phyloP scores from a whole-genome alignment of 2,329 filamentous ascomycete genomes.

The Cadophora gregata region DNA sequence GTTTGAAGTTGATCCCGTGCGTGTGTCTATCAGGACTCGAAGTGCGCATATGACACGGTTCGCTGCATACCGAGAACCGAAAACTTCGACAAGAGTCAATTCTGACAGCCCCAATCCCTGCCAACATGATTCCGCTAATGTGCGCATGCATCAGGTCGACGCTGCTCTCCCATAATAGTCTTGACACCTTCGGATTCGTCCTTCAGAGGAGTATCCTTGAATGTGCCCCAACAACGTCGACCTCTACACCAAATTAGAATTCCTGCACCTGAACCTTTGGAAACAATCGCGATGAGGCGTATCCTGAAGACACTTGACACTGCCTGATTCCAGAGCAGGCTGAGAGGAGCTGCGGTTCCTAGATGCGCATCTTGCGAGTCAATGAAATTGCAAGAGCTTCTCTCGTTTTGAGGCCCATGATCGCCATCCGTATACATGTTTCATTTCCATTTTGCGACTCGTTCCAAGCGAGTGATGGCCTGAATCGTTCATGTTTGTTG shows the following conservation, averaged over 20 bases:
- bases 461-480: background rate
- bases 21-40: slow-evolving; percentile 6
- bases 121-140: slow-evolving; percentile 13
- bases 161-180: background rate
- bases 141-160: slow-evolving; percentile 5
- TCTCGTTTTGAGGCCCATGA: background rate
- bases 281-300: background rate
- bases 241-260: background rate
- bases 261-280: background rate
- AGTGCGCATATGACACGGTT: background rate
- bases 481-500: background rate
- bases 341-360: background rate
- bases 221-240: background rate
- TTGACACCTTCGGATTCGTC: slow-evolving; percentile 3
- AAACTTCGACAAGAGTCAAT: slow-evolving; percentile 4
- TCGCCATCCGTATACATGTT: background rate
- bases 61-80: background rate
- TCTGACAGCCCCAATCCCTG: slow-evolving; percentile 13
- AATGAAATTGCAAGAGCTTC: background rate
- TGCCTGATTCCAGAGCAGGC: background rate
- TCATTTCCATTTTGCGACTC: background rate
- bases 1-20: slow-evolving; percentile 3
- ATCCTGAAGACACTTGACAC: background rate
- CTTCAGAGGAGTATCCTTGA: background rate
- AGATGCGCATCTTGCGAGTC: background rate